These are phyloP conservation scores for Paracorniculantispora psalliotae DNA, from an alignment of 2,329 filamentous ascomycete genomes.

Conservation along the genomic window DNA sequence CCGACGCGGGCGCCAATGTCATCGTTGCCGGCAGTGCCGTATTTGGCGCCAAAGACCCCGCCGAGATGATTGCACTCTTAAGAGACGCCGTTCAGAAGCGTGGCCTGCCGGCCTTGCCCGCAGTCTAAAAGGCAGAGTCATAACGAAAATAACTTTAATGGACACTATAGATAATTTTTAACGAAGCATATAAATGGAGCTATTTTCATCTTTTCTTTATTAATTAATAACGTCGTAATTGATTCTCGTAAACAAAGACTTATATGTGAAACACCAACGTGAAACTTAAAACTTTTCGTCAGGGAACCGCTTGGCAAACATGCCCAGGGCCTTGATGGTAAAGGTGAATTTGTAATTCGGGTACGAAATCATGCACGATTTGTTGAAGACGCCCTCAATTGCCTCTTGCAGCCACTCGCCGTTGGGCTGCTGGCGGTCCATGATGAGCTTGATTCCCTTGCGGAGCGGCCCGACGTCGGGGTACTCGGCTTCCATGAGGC, in stretches of 20 bases:
- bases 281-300: slow-evolving; percentile 47
- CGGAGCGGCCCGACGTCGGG: slow-evolving; percentile 68
- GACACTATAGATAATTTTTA: neutral
- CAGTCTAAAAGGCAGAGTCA: neutral
- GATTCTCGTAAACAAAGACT: neutral
- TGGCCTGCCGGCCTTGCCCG: too few relatives aligned
- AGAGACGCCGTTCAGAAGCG: slow-evolving; percentile 70
- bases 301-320: slow-evolving; percentile 73
- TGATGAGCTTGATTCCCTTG: slow-evolving; percentile 73
- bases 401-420: slow-evolving; percentile 94
- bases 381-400: slow-evolving; percentile 98
- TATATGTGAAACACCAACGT: too few relatives aligned
- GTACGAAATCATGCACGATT: slow-evolving; percentile 98
- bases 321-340: slow-evolving; percentile 85
- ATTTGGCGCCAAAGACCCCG: slow-evolving; percentile 85
- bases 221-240: slow-evolving; percentile 1
- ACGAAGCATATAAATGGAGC: slow-evolving; percentile 6
- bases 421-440: slow-evolving; percentile 77
- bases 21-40: slow-evolving; percentile 96
- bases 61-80: slow-evolving; percentile 78
- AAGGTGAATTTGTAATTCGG: slow-evolving; percentile 99
- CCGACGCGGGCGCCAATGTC: slow-evolving; percentile 93
- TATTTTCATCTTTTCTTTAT: neutral
- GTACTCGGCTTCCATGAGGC: slow-evolving; percentile 75
- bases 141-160: neutral